These are phyloP conservation scores for Galerina marginata DNA, from an alignment of 768 basidiomycete species.

Conservation along the genomic window DNA sequence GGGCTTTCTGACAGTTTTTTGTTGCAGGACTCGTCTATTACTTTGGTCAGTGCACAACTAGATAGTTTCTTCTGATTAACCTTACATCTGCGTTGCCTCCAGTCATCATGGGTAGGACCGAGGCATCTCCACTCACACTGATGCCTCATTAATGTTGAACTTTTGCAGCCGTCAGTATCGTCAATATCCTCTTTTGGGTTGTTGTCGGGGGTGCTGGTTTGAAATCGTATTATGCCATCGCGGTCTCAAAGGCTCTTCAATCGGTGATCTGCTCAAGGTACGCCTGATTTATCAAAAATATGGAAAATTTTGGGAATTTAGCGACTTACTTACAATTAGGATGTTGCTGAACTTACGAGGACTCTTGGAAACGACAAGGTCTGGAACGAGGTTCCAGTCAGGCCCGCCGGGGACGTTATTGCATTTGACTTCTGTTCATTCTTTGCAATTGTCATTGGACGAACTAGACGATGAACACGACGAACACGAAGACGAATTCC, in stretches of 20 bases:
- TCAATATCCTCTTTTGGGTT: conserved; percentile 13
- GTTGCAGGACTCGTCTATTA: conserved; percentile 16
- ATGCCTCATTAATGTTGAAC: background rate
- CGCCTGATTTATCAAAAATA: background rate
- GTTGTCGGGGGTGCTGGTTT: background rate
- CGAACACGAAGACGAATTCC: background rate
- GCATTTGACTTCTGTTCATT: conserved; percentile 6
- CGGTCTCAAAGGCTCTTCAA: conserved; percentile 11
- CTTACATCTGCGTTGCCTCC: background rate
- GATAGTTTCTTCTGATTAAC: background rate
- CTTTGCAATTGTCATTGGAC: background rate
- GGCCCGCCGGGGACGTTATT: background rate
- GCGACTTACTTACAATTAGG: background rate
- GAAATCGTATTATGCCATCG: conserved; percentile 8
- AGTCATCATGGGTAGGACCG: conserved; percentile 14
- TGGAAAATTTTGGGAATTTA: background rate
- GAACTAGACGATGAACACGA: background rate
- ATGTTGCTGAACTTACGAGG: conserved; percentile 21
- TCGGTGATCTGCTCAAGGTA: conserved; percentile 19
- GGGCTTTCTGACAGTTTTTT: background rate
- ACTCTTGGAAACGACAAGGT: conserved; percentile 4
- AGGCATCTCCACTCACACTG: too few relatives aligned
- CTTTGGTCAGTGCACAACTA: conserved; percentile 9
- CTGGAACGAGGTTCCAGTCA: background rate
- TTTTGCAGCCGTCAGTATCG: conserved; percentile 8